These are phyloP conservation scores for Aegle marmelos DNA, from an alignment of 345 rosid genomes.

Conservation along the genomic window DNA sequence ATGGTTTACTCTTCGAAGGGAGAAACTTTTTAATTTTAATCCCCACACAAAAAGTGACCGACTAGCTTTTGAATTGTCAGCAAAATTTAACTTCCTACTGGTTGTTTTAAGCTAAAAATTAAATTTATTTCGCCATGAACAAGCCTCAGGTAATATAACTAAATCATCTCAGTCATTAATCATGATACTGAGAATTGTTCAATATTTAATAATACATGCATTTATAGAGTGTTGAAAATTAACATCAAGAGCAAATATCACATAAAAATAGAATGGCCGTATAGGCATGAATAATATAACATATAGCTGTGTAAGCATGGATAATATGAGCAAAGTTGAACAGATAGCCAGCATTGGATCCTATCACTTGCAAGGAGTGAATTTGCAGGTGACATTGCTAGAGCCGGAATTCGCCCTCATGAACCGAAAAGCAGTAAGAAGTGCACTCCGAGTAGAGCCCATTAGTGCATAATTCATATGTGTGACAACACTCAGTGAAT, in stretches of 20 bases:
- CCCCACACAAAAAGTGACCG: too few relatives aligned
- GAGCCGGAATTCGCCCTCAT: constrained; percentile 67
- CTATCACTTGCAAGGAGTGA: constrained; percentile 40
- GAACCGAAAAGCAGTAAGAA: constrained; percentile 61
- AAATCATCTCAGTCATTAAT: not conserved
- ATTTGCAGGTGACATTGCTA: constrained; percentile 42
- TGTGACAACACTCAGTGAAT: constrained; percentile 41
- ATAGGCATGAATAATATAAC: too few relatives aligned
- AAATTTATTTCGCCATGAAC: too few relatives aligned
- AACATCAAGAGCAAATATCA: not conserved
- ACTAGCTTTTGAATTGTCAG: too few relatives aligned
- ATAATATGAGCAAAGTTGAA: not conserved
- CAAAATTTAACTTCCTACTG: too few relatives aligned
- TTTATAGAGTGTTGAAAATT: not conserved
- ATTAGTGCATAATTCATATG: constrained; percentile 57
- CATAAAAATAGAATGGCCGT: not conserved
- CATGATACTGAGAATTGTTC: not conserved
- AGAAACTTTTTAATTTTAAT: too few relatives aligned
- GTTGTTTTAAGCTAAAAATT: too few relatives aligned
- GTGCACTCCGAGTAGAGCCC: constrained; percentile 50
- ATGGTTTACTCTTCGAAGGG: too few relatives aligned
- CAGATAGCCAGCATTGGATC: not conserved
- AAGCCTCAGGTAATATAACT: not conserved
- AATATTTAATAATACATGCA: not conserved
- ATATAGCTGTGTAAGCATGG: not conserved